Conservation (phyloP, 495 filamentous ascomycete species). For the Polyplosphaeria fusca region DNA sequence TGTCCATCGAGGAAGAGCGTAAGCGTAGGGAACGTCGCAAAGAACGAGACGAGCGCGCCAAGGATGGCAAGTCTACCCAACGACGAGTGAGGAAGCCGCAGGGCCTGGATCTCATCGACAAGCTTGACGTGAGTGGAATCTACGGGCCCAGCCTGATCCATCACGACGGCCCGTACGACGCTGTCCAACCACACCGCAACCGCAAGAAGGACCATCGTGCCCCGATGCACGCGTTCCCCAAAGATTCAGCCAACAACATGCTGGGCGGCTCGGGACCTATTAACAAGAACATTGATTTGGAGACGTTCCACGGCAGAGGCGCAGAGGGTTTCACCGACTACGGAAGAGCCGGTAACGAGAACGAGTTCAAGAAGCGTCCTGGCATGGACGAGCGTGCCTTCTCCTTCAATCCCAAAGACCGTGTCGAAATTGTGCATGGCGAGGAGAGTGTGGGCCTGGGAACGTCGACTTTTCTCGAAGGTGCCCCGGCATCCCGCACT, state of each 20-base stretch:
- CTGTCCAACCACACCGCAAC: slow-evolving; percentile 94
- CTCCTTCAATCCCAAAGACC: slow-evolving; percentile 57
- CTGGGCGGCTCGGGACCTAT: slow-evolving; percentile 84
- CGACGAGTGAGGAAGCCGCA: slow-evolving; percentile 53
- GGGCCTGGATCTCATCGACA: slow-evolving; percentile 90
- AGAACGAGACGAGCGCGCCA: slow-evolving; percentile 62
- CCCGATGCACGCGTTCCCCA: slow-evolving; percentile 95
- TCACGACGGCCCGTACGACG: slow-evolving; percentile 97
- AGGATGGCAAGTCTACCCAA: slow-evolving; percentile 45
- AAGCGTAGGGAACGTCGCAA: slow-evolving; percentile 69
- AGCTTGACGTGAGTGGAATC: slow-evolving; percentile 94
- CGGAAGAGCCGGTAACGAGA: slow-evolving; percentile 44
- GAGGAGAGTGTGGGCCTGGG: slow-evolving; percentile 81
- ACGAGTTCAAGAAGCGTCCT: slow-evolving; percentile 36
- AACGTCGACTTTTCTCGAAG: slow-evolving; percentile 93
- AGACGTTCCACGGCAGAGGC: slow-evolving; percentile 73
- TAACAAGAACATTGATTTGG: slow-evolving; percentile 77
- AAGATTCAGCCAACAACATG: slow-evolving; percentile 85
- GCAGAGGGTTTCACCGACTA: slow-evolving; percentile 85
- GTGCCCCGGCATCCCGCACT: slow-evolving; percentile 78
- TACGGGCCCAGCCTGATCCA: slow-evolving; percentile 96
- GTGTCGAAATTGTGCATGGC: slow-evolving; percentile 72
- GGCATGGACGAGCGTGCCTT: slow-evolving; percentile 39
- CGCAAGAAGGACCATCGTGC: slow-evolving; percentile 76
- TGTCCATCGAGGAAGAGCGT: slow-evolving; percentile 71